phyloP scores from a whole-genome alignment of 1,284 basidiomycete species.

The Inonotus obliquus region DNA sequence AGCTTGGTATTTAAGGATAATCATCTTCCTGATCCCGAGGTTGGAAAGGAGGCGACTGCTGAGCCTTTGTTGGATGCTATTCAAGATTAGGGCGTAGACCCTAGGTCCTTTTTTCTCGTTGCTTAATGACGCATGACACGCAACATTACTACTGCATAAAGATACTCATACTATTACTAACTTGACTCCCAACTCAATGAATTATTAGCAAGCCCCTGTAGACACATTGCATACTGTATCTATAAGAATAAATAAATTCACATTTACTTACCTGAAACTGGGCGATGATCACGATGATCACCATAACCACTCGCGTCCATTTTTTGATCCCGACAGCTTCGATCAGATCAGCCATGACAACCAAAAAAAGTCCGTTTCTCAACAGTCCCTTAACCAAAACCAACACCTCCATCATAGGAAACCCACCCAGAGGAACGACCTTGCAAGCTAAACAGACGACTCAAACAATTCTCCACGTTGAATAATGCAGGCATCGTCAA shows the following conservation, averaged over 20 bases:
- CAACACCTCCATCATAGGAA: not conserved
- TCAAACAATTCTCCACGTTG: not conserved
- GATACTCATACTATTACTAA: not conserved
- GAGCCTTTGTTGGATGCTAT: not conserved
- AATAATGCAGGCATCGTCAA: not conserved
- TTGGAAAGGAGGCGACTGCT: constrained; percentile 2
- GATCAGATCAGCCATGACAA: not conserved
- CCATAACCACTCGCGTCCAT: not conserved
- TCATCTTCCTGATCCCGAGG: constrained; percentile 40
- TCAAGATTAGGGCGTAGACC: not conserved
- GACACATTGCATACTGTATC: too few species aligned
- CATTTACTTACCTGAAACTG: not conserved
- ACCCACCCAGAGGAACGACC: too few species aligned
- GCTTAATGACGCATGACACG: not conserved
- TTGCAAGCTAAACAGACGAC: not conserved
- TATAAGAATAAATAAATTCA: too few species aligned
- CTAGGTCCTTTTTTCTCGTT: too few species aligned
- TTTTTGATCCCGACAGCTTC: too few species aligned
- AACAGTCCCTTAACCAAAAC: not conserved
- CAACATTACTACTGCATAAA: not conserved
- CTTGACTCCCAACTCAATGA: not conserved
- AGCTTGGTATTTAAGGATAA: constrained; percentile 52
- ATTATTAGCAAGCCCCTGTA: too few species aligned
- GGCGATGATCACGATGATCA: not conserved
- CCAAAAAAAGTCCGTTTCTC: not conserved